Conservation (phyloP, 306 rosid species). For the Lagenaria siceraria region DNA sequence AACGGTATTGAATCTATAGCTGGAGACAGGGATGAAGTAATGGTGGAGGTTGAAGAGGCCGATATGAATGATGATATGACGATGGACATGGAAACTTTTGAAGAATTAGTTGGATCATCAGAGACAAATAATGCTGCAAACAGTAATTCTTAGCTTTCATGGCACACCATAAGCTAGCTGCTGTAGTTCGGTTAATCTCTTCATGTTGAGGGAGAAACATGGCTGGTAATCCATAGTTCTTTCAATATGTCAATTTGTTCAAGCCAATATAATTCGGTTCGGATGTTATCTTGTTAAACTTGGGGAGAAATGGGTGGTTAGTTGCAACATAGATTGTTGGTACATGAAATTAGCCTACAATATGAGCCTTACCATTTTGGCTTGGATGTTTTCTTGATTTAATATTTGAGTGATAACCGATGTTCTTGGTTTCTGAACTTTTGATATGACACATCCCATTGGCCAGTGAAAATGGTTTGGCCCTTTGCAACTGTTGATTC, state of each 20-base stretch:
- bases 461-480: background rate
- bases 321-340: background rate
- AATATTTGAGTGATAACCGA: background rate
- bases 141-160: constrained; percentile 24
- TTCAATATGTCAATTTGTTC: background rate
- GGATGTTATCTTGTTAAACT: background rate
- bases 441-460: background rate
- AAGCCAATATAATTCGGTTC: background rate
- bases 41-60: constrained; percentile 54
- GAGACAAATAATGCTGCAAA: constrained; percentile 37
- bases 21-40: constrained; percentile 52
- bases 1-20: constrained; percentile 52
- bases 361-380: background rate
- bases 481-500: background rate
- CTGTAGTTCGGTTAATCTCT: background rate
- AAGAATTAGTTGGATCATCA: constrained; percentile 41
- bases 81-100: constrained; percentile 52
- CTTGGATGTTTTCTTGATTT: background rate
- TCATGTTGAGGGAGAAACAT: background rate
- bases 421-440: background rate
- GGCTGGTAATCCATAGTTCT: constrained; percentile 4
- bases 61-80: constrained; percentile 57
- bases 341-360: background rate
- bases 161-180: background rate
- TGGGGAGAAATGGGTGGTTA: background rate